Conservation (phyloP, 371 early-diverging fungal species). For the Parasitella parasitica region DNA sequence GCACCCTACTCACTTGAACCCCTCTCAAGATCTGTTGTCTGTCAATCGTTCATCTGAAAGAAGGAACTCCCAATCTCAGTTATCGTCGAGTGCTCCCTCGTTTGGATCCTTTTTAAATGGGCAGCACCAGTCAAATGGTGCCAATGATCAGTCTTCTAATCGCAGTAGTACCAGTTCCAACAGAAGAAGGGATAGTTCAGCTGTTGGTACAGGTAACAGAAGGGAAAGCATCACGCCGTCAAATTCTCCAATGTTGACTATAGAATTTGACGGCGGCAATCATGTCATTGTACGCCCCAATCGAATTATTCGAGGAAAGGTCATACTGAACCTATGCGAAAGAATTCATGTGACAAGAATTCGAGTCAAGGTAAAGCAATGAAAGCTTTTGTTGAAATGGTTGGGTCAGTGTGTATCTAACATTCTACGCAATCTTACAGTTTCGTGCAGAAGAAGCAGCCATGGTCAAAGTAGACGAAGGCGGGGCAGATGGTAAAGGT, state of each 20-base stretch:
- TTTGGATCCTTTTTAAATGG: constrained; percentile 1
- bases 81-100: constrained; percentile 34
- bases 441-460: constrained; percentile 54
- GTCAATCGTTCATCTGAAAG: neutral
- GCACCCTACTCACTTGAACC: neutral
- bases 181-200: neutral
- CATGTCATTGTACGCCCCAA: constrained; percentile 51
- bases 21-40: neutral
- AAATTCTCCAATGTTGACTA: constrained; percentile 2
- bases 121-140: neutral
- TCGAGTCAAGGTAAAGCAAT: constrained; percentile 34
- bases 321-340: constrained; percentile 33
- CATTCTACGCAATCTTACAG: constrained; percentile 8
- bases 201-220: neutral
- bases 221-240: neutral
- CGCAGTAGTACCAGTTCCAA: neutral
- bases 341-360: constrained; percentile 42
- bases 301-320: constrained; percentile 44
- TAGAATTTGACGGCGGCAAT: constrained; percentile 51
- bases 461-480: constrained; percentile 48
- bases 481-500: constrained; percentile 29
- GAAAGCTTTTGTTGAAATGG: neutral
- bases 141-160: neutral
- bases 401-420: neutral
- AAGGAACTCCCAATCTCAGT: constrained; percentile 1